phyloP scores from a whole-genome alignment of 73 alveolate species.

The Durusdinium trenchii region DNA sequence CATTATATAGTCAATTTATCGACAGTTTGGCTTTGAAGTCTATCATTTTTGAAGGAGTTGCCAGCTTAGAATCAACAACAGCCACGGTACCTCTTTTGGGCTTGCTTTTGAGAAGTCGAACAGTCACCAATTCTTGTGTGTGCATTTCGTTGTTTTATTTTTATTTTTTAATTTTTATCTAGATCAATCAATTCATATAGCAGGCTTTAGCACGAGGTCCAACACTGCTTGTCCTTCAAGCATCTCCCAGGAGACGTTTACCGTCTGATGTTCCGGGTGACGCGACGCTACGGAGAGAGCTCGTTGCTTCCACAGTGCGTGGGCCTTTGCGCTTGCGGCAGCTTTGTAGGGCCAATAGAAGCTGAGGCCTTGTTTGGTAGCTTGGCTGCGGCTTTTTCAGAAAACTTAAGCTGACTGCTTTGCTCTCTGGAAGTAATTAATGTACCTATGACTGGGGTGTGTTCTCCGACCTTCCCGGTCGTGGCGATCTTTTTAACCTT shows the following conservation, averaged over 20 bases:
- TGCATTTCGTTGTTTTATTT: background rate
- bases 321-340: slow-evolving; percentile 49
- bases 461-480: no score
- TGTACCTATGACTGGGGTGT: no score
- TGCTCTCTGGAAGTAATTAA: no score
- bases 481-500: no score
- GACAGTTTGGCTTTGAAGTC: no score
- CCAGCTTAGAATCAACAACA: no score
- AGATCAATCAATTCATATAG: background rate
- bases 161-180: no score
- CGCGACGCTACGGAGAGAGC: slow-evolving; percentile 57
- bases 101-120: background rate
- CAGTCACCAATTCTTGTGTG: no score
- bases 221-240: background rate
- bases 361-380: slow-evolving; percentile 2
- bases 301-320: background rate
- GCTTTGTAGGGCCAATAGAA: slow-evolving; percentile 20
- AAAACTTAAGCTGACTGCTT: no score
- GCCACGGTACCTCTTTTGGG: no score
- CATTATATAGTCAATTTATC: no score
- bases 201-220: background rate
- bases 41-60: no score
- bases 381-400: background rate
- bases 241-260: slow-evolving; percentile 42
- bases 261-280: slow-evolving; percentile 64